These are phyloP conservation scores for Daedaleopsis sinensis DNA, from an alignment of 768 basidiomycete species.

Conservation along the genomic window DNA sequence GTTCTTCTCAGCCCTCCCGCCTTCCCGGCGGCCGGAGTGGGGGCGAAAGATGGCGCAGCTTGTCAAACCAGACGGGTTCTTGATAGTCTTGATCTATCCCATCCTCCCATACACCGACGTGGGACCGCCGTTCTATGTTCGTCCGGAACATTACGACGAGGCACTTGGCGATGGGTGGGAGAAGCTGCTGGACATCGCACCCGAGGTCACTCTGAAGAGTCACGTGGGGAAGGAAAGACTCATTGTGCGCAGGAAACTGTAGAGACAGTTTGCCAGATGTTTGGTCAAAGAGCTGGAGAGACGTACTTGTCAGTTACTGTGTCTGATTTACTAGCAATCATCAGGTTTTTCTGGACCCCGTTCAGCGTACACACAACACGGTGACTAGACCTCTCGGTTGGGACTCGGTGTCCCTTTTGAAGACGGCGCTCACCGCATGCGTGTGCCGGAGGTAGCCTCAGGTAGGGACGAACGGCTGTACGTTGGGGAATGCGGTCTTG, in stretches of 20 bases:
- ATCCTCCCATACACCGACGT: constrained; percentile 41
- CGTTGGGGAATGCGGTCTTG: no score
- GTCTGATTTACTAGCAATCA: no score
- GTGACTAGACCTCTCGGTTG: no score
- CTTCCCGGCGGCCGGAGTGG: constrained; percentile 54
- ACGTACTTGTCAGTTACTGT: no score
- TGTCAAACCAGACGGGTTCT: constrained; percentile 61
- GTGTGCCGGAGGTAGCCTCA: no score
- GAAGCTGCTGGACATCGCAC: constrained; percentile 55
- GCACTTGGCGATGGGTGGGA: constrained; percentile 53
- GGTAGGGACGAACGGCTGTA: no score
- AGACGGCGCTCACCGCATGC: no score
- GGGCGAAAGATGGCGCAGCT: constrained; percentile 57
- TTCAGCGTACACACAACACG: no score
- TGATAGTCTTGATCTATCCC: constrained; percentile 64
- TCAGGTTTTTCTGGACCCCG: no score
- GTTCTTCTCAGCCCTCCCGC: constrained; percentile 76
- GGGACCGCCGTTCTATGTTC: constrained; percentile 68
- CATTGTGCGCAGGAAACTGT: constrained; percentile 52
- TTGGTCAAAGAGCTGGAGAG: no score
- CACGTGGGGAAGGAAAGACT: constrained; percentile 55
- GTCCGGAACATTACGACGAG: constrained; percentile 56
- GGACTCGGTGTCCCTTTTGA: no score
- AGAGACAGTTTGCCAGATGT: no score
- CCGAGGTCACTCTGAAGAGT: constrained; percentile 40